Evolutionary conservation across 1,284 basidiomycete genomes (phyloP).

Genomic region (Caloboletus firmus): DNA sequence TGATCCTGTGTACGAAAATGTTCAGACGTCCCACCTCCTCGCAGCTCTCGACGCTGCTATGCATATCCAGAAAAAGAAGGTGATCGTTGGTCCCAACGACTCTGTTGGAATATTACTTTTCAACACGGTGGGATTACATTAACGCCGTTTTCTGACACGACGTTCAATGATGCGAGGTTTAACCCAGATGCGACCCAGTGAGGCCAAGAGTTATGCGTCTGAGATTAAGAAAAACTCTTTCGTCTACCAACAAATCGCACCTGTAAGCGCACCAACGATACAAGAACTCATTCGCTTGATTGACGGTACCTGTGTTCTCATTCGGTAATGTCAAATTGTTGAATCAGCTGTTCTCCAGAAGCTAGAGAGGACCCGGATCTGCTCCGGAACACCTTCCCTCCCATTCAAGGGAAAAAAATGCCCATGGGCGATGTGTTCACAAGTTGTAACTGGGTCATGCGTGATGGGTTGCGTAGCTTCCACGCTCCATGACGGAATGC

Average conservation of each 20-base stretch:
- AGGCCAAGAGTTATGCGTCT: slow-evolving; percentile 52
- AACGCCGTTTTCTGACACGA: background rate
- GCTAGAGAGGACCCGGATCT: slow-evolving; percentile 57
- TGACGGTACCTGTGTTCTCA: slow-evolving; percentile 52
- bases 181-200: slow-evolving; percentile 50
- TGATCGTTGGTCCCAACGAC: slow-evolving; percentile 84
- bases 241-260: slow-evolving; percentile 74
- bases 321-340: background rate
- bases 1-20: slow-evolving; percentile 59
- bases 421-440: slow-evolving; percentile 84
- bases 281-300: slow-evolving; percentile 71
- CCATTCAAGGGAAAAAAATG: slow-evolving; percentile 52
- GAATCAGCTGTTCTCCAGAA: slow-evolving; percentile 39
- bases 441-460: slow-evolving; percentile 83
- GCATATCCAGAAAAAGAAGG: slow-evolving; percentile 86
- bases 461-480: slow-evolving; percentile 66
- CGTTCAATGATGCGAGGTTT: slow-evolving; percentile 16
- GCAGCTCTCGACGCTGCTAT: slow-evolving; percentile 79
- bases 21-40: slow-evolving; percentile 64
- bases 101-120: slow-evolving; percentile 88
- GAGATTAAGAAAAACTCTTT: slow-evolving; percentile 76
- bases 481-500: background rate
- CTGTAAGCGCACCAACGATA: slow-evolving; percentile 79
- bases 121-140: slow-evolving; percentile 72
- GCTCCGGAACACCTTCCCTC: slow-evolving; percentile 60